Base-by-base conservation (phyloP, 495 filamentous ascomycete species). In the Penicillium antarcticum region DNA sequence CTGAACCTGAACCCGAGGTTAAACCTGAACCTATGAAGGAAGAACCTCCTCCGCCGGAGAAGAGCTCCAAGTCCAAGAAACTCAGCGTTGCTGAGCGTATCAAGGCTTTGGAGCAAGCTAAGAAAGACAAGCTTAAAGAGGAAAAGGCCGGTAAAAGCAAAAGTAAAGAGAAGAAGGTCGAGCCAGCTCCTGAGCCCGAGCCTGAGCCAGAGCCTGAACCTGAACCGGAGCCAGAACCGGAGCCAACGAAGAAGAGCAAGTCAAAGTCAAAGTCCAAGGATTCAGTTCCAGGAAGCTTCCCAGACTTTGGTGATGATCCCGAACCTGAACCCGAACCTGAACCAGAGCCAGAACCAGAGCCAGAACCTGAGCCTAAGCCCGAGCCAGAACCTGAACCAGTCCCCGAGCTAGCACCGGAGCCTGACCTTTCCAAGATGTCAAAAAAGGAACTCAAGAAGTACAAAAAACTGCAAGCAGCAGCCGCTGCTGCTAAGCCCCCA, bases 401-500 rank as follows among this genome's bases (percentile, higher is more conserved):
- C 29, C 48, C 64, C 9, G 64, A 68, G 31, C 59, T 65, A 1
- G 53, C 64, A 16, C 66, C 65, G 4, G 69, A 69, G 36, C 57
- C 66, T 33, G 51, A 69, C 44, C 43, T 61, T 38, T 58, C 58
- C 0, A 67, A 67, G 13, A 59, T 61, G 57, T 36, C 61, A 0
- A 67, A 67, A 36, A 68, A 68, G 45, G 55, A 63, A 23, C 54
- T 58, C 18, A 71, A 72, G 41, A 61, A 62, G 17, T 53, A 55
- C 9, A 72, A 73, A 37, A 74, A 72, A 38, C 50, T 0, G 57
- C 53, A 5, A 29, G 59, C 59, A 4, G 61, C 67, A 13, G 65
- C 53, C 0, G 63, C 95, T 2, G 89, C 92, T 33, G 77, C 82
- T 21, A 89, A 95, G 67, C 74, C 73, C 12, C 88, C 91, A 26